These are phyloP conservation scores for Planoprotostelium fungivorum DNA, from an alignment of 78 protist species.

Conservation along the genomic window DNA sequence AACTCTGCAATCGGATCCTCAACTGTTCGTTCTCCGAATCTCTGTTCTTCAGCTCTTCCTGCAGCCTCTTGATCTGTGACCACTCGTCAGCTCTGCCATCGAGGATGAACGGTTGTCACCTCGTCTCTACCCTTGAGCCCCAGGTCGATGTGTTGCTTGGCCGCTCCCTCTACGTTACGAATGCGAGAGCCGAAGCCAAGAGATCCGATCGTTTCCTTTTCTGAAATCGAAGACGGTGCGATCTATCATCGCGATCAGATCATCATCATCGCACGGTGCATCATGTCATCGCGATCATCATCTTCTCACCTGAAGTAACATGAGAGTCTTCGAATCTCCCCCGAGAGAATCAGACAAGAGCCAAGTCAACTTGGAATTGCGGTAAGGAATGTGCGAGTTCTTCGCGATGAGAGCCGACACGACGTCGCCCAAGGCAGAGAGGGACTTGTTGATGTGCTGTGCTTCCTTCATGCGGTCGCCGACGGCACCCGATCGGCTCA, in stretches of 20 bases:
- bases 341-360: conserved; percentile 30
- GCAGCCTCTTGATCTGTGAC: background rate
- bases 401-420: conserved; percentile 50
- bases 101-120: background rate
- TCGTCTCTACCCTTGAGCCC: background rate
- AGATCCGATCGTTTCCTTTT: conserved; percentile 11
- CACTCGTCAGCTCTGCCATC: background rate
- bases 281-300: too few species aligned
- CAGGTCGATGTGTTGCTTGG: background rate
- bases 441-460: conserved; percentile 69
- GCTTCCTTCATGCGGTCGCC: conserved; percentile 69
- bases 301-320: conserved; percentile 14
- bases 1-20: background rate
- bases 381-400: conserved; percentile 47
- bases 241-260: too few species aligned
- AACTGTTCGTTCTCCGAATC: background rate
- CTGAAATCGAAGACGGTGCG: background rate
- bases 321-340: conserved; percentile 26
- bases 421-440: conserved; percentile 61
- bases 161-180: background rate
- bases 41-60: background rate
- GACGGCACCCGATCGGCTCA: conserved; percentile 7
- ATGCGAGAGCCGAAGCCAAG: conserved; percentile 27
- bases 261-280: too few species aligned
- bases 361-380: conserved; percentile 56